These are phyloP conservation scores for Cercospora berteroae DNA, from an alignment of 2,329 filamentous ascomycete genomes.

Conservation along the genomic window DNA sequence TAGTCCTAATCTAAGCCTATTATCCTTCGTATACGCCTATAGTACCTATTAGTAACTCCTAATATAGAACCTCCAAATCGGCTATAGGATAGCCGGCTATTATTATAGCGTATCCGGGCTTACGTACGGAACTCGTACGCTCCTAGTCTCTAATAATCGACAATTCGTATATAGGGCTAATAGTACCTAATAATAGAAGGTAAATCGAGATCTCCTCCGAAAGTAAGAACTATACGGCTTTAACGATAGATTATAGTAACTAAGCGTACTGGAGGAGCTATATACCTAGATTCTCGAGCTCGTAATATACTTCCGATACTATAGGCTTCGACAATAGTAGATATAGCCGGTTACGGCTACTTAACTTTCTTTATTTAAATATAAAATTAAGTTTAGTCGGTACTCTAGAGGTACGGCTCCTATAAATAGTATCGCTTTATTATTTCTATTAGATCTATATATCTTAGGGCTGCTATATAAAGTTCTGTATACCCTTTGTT, in stretches of 20 bases:
- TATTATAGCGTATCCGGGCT: neutral
- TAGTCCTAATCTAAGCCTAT: too few relatives aligned
- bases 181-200: neutral
- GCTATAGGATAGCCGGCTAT: neutral
- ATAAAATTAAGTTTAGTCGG: neutral
- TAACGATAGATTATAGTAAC: neutral
- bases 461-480: neutral
- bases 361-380: neutral
- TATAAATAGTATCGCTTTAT: neutral
- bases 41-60: too few relatives aligned
- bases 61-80: neutral
- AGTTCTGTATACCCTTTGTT: neutral
- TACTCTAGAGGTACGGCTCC: neutral
- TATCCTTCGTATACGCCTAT: too few relatives aligned
- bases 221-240: neutral
- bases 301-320: neutral
- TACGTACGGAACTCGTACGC: neutral
- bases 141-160: neutral
- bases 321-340: neutral
- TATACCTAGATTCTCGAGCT: neutral
- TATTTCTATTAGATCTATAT: neutral
- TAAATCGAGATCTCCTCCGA: neutral
- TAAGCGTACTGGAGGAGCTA: neutral
- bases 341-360: neutral
- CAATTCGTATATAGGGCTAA: neutral